phyloP scores from a whole-genome alignment of 371 early-diverging fungal genomes.

The Syncephalastrum racemosum region DNA sequence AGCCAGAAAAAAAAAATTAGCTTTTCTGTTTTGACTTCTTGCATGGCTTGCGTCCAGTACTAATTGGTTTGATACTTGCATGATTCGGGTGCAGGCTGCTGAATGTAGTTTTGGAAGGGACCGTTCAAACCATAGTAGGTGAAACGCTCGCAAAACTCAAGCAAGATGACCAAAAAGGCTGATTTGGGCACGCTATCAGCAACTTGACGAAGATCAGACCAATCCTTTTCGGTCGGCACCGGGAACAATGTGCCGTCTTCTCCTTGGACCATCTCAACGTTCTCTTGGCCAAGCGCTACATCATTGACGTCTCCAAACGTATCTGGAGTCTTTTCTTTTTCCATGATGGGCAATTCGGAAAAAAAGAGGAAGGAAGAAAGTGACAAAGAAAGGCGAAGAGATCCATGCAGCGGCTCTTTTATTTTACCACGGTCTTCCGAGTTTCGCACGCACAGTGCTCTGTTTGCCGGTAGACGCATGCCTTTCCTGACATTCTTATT shows the following conservation, averaged over 20 bases:
- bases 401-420: too few relatives aligned
- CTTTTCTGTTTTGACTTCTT: not conserved
- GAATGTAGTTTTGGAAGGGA: conserved; percentile 64
- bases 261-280: conserved; percentile 2
- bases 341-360: not conserved
- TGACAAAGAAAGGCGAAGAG: too few relatives aligned
- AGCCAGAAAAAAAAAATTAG: conserved; percentile 2
- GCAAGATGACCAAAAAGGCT: conserved; percentile 63
- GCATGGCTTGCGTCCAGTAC: too few relatives aligned
- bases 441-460: too few relatives aligned
- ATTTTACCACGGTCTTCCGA: too few relatives aligned
- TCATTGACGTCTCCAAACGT: not conserved
- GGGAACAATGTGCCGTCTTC: conserved; percentile 15
- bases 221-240: conserved; percentile 53
- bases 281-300: not conserved
- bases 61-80: conserved; percentile 22
- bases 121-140: conserved; percentile 69
- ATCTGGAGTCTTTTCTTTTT: conserved; percentile 1
- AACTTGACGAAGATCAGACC: conserved; percentile 44
- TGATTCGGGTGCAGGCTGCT: conserved; percentile 42
- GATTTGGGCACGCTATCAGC: conserved; percentile 53
- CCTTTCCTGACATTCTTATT: too few relatives aligned
- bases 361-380: too few relatives aligned
- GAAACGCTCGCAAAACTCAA: conserved; percentile 80
- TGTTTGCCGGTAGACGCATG: too few relatives aligned